Conservation (phyloP, 2,329 filamentous ascomycete genomes). For the Pyrenochaeta sp. region DNA sequence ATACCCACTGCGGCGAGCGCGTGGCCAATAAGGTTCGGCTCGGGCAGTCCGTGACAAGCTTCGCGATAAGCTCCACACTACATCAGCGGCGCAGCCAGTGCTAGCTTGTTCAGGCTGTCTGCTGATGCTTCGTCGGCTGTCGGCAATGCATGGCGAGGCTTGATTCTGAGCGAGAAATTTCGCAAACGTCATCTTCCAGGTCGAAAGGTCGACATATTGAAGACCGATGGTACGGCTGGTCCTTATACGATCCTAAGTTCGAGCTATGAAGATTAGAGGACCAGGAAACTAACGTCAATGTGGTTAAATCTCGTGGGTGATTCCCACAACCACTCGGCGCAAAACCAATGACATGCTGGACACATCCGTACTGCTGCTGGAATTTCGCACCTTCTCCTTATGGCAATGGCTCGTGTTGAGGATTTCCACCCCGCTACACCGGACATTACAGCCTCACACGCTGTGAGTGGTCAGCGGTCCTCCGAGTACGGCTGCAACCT, state of each 20-base stretch:
- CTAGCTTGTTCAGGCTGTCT: slow-evolving; percentile 2
- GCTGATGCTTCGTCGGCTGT: slow-evolving; percentile 6
- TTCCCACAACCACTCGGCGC: background rate
- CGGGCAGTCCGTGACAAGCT: background rate
- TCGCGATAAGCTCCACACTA: slow-evolving; percentile 8
- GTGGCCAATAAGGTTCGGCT: slow-evolving; percentile 1
- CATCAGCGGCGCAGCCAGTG: slow-evolving; percentile 2
- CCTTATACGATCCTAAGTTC: background rate
- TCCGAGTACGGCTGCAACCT: background rate
- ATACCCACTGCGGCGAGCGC: background rate
- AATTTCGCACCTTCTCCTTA: slow-evolving; percentile 8
- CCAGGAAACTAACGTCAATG: background rate
- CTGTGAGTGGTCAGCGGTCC: background rate
- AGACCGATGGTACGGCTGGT: too few species aligned
- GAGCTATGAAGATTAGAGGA: background rate
- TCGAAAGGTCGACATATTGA: background rate
- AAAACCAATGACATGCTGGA: background rate
- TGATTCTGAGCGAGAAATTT: slow-evolving; percentile 4
- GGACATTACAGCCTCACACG: background rate
- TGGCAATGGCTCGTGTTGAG: slow-evolving; percentile 5
- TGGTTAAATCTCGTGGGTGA: background rate
- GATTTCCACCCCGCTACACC: background rate
- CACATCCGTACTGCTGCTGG: slow-evolving; percentile 1
- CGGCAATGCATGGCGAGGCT: slow-evolving; percentile 21
- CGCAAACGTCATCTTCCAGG: background rate